These are phyloP conservation scores for Penicillium subrubescens DNA, from an alignment of 495 filamentous ascomycete genomes.

Conservation along the genomic window DNA sequence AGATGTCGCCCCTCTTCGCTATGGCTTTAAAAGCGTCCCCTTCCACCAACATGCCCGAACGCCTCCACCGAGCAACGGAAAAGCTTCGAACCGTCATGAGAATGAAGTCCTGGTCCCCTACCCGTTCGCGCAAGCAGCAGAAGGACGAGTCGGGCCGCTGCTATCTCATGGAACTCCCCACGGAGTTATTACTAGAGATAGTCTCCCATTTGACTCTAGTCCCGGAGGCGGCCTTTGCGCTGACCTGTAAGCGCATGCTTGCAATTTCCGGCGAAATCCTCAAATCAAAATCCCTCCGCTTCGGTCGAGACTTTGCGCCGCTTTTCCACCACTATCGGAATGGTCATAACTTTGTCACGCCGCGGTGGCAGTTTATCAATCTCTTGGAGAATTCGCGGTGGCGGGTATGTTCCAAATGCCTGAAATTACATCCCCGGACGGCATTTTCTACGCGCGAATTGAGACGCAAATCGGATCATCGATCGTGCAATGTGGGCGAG, in stretches of 20 bases:
- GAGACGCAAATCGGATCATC: conserved; percentile 37
- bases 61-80: conserved; percentile 35
- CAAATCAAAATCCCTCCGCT: conserved; percentile 40
- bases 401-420: conserved; percentile 46
- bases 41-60: conserved; percentile 32
- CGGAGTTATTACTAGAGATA: conserved; percentile 47
- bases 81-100: conserved; percentile 36
- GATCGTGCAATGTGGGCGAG: conserved; percentile 44
- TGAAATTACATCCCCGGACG: conserved; percentile 46
- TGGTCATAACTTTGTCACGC: conserved; percentile 42
- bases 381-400: conserved; percentile 43
- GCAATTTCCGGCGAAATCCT: conserved; percentile 41
- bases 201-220: conserved; percentile 41
- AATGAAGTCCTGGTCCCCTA: conserved; percentile 37
- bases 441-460: conserved; percentile 42
- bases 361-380: conserved; percentile 47
- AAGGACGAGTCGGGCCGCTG: conserved; percentile 29
- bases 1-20: conserved; percentile 5
- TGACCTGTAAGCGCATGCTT: conserved; percentile 49
- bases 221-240: conserved; percentile 44
- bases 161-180: conserved; percentile 46
- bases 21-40: conserved; percentile 26
- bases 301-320: conserved; percentile 48
- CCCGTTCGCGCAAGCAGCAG: conserved; percentile 19
- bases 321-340: conserved; percentile 50